Conservation (phyloP, 148 eudicot species). For the Fallopia convolvulus region DNA sequence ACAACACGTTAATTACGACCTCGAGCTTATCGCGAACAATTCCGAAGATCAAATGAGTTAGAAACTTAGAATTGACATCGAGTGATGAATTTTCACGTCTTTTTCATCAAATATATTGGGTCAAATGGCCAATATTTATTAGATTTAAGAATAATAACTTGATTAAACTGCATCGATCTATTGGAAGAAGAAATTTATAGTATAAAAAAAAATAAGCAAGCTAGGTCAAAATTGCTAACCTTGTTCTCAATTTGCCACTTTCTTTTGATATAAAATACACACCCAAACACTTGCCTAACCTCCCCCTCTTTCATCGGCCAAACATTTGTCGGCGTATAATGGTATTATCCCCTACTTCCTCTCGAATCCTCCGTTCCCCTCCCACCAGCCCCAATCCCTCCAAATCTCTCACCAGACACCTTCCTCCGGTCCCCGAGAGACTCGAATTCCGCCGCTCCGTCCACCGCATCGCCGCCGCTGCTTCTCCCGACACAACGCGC, state of each 20-base stretch:
- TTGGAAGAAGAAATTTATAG: too few species aligned
- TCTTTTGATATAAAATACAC: background rate
- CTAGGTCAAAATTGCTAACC: background rate
- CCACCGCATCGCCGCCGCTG: constrained; percentile 13
- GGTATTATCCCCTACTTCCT: constrained; percentile 8
- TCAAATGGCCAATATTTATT: too few species aligned
- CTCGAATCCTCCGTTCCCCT: background rate
- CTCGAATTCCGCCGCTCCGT: background rate
- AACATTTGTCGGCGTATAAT: background rate
- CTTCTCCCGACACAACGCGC: constrained; percentile 9
- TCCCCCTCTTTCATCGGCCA: background rate
- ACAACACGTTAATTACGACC: too few species aligned
- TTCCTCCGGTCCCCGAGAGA: background rate
- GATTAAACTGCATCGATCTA: too few species aligned
- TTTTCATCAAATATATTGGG: too few species aligned
- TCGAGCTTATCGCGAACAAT: too few species aligned
- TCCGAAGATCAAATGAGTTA: too few species aligned
- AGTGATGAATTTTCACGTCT: too few species aligned
- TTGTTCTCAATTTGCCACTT: background rate
- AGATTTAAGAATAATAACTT: too few species aligned
- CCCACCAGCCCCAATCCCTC: constrained; percentile 9
- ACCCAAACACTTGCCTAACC: background rate
- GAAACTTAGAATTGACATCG: too few species aligned
- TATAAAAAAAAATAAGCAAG: background rate
- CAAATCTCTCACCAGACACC: constrained; percentile 1